Percentiles rank a stretch among this genome's conserved stretches.
These are phyloP conservation scores for Citrus cavaleriei DNA, from an alignment of 345 rosid species.

Conservation along the genomic window DNA sequence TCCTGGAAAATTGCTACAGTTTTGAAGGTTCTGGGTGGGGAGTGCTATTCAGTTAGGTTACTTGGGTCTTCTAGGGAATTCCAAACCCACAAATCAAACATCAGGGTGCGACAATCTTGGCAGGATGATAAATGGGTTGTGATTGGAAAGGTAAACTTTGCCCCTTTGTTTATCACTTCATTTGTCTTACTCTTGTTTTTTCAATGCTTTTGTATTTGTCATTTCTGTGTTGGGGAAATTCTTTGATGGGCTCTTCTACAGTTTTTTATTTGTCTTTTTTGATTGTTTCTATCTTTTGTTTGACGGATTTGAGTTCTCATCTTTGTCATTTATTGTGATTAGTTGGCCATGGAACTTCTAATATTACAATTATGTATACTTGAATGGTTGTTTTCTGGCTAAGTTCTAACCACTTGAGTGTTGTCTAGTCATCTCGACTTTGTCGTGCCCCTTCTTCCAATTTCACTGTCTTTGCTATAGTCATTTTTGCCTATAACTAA, in stretches of 20 bases:
- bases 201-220: not conserved
- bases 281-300: not conserved
- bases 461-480: not conserved
- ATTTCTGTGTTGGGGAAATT: not conserved
- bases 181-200: not conserved
- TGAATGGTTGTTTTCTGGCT: not conserved
- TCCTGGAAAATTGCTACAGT: slow-evolving; percentile 59
- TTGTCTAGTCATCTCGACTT: not conserved
- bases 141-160: slow-evolving; percentile 35
- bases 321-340: not conserved
- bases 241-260: not conserved
- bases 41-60: slow-evolving; percentile 37
- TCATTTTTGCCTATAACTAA: slow-evolving; percentile 12
- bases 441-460: not conserved
- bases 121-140: slow-evolving; percentile 48
- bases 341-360: not conserved
- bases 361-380: not conserved
- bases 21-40: slow-evolving; percentile 19
- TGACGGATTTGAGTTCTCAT: not conserved
- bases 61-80: slow-evolving; percentile 33
- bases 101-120: slow-evolving; percentile 64
- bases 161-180: not conserved
- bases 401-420: not conserved
- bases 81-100: slow-evolving; percentile 28
- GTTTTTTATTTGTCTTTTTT: not conserved